phyloP scores from a whole-genome alignment of 768 basidiomycete genomes.

The Lactarius akahatsu region DNA sequence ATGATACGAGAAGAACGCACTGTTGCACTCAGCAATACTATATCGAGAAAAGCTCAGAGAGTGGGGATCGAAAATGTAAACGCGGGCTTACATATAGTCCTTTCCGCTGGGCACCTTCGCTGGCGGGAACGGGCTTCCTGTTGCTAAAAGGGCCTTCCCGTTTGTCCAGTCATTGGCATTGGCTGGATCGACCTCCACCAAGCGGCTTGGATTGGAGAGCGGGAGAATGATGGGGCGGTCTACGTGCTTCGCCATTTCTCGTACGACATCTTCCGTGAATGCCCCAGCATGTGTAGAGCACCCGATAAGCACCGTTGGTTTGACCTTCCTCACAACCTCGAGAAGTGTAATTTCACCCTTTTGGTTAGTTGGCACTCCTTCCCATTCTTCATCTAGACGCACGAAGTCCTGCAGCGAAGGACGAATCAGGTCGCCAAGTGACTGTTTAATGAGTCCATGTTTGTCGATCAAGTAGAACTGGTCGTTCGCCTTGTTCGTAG shows the following conservation, averaged over 20 bases:
- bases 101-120: conserved; percentile 65
- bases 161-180: conserved; percentile 77
- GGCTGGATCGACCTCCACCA: conserved; percentile 73
- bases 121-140: conserved; percentile 80
- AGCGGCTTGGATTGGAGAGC: conserved; percentile 74
- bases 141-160: conserved; percentile 77
- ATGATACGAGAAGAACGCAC: conserved; percentile 35
- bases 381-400: conserved; percentile 58
- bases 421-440: conserved; percentile 47
- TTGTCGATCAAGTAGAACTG: conserved; percentile 75
- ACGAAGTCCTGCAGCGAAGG: conserved; percentile 54
- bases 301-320: conserved; percentile 83
- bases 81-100: conserved; percentile 56
- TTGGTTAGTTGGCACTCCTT: conserved; percentile 38
- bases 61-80: neutral
- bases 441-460: conserved; percentile 58
- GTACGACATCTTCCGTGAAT: conserved; percentile 72
- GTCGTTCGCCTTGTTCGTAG: conserved; percentile 56
- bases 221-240: conserved; percentile 84
- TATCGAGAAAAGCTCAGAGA: conserved; percentile 8
- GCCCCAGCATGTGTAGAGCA: conserved; percentile 76
- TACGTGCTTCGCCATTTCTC: conserved; percentile 63
- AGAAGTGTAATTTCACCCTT: conserved; percentile 52
- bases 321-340: conserved; percentile 67
- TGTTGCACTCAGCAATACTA: conserved; percentile 76